Evolutionary conservation across 257 asterid genomes (phyloP).

Genomic region (Nemophila menziesii): DNA sequence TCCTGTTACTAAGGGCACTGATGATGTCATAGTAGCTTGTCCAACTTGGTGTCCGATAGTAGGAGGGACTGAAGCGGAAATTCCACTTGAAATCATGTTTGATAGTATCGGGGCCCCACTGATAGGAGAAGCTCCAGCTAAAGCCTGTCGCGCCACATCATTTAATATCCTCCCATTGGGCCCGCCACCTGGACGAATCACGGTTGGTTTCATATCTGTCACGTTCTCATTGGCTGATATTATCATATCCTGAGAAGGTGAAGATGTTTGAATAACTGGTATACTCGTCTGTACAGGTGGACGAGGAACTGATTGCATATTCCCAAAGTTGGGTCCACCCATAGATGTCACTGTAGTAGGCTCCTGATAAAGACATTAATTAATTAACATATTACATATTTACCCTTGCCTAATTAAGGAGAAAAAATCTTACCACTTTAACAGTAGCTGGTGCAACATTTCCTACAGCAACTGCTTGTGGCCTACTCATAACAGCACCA

Average conservation of each 20-base stretch:
- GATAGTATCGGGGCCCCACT: slow-evolving; percentile 83
- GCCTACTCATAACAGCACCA: slow-evolving; percentile 41
- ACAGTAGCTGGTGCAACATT: slow-evolving; percentile 60
- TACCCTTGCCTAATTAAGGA: too few species aligned
- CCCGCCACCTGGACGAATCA: slow-evolving; percentile 51
- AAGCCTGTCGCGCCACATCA: slow-evolving; percentile 73
- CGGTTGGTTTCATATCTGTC: slow-evolving; percentile 69
- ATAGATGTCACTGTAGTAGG: slow-evolving; percentile 55
- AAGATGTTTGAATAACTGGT: slow-evolving; percentile 64
- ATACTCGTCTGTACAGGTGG: slow-evolving; percentile 56
- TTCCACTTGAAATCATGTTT: slow-evolving; percentile 80
- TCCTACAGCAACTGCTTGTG: slow-evolving; percentile 46
- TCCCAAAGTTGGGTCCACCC: slow-evolving; percentile 59
- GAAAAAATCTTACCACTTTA: slow-evolving; percentile 57
- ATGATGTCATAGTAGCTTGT: slow-evolving; percentile 46
- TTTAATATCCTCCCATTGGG: slow-evolving; percentile 80
- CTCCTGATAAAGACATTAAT: slow-evolving; percentile 42
- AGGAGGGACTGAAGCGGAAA: slow-evolving; percentile 64
- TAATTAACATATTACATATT: slow-evolving; percentile 5
- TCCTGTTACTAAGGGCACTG: slow-evolving; percentile 48
- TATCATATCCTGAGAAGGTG: slow-evolving; percentile 70
- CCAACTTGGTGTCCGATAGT: slow-evolving; percentile 74
- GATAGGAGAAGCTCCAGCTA: slow-evolving; percentile 65
- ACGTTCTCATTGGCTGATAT: slow-evolving; percentile 35
- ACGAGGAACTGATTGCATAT: slow-evolving; percentile 57